Evolutionary conservation across 2,329 filamentous ascomycete species (phyloP).

Genomic region (Grosmannia serpens): DNA sequence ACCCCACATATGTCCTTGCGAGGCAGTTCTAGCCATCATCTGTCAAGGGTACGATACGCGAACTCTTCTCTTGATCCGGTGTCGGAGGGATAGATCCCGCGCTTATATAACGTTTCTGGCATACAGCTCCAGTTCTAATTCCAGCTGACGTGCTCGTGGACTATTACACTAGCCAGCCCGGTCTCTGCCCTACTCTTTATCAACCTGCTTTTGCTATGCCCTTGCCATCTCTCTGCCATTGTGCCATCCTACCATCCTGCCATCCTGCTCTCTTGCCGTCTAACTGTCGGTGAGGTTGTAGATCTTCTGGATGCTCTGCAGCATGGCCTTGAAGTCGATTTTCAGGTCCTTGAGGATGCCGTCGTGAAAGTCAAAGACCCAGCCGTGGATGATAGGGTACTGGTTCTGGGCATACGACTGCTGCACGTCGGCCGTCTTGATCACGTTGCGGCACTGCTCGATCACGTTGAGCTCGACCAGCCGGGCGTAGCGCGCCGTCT

Average conservation of each 20-base stretch:
- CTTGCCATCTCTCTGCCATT: not conserved
- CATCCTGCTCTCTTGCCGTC: not conserved
- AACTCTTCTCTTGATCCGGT: too few species aligned
- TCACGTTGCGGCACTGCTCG: conserved; percentile 65
- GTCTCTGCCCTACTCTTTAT: too few species aligned
- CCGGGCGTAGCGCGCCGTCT: conserved; percentile 50
- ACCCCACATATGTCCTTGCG: too few species aligned
- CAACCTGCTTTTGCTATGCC: too few species aligned
- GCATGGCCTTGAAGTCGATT: conserved; percentile 40
- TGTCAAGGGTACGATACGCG: too few species aligned
- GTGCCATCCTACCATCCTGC: not conserved
- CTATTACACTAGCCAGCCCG: too few species aligned
- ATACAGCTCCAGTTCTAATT: too few species aligned
- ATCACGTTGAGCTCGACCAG: conserved; percentile 77
- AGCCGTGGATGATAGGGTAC: conserved; percentile 61
- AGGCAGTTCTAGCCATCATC: too few species aligned
- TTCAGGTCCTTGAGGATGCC: conserved; percentile 52
- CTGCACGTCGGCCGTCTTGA: conserved; percentile 71
- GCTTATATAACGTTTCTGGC: too few species aligned
- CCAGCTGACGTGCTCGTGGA: too few species aligned
- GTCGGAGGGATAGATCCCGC: too few species aligned
- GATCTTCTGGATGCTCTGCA: conserved; percentile 46
- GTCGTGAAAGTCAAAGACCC: conserved; percentile 60
- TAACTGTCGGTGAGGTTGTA: conserved; percentile 24
- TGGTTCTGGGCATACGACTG: conserved; percentile 52